Conservation (phyloP, 805 yeast species). For the Crinitomyces ghanaensis region DNA sequence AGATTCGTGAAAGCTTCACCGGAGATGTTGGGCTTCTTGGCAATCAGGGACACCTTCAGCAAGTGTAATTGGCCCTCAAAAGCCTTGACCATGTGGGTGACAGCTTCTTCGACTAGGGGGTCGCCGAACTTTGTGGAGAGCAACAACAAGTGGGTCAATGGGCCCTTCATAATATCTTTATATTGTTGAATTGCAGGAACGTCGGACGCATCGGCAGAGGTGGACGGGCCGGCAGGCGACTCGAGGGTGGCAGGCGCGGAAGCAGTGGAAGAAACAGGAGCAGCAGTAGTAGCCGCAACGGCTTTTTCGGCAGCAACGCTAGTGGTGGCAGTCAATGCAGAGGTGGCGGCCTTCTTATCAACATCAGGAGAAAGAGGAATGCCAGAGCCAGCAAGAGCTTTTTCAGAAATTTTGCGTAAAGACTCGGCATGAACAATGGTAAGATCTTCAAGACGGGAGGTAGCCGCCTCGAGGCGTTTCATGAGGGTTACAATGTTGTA, state of each 20-base stretch:
- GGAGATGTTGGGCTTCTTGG: conserved; percentile 53
- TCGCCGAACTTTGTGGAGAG: conserved; percentile 45
- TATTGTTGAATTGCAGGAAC: conserved; percentile 30
- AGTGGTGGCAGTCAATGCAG: conserved; percentile 9
- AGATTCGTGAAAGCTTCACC: conserved; percentile 44
- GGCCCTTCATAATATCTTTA: conserved; percentile 39
- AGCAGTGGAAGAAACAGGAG: conserved; percentile 9
- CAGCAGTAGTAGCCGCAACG: conserved; percentile 15
- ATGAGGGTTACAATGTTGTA: conserved; percentile 73
- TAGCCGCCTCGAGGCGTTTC: conserved; percentile 80
- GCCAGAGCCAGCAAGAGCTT: conserved; percentile 7
- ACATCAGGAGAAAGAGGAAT: conserved; percentile 5
- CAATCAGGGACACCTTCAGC: conserved; percentile 34
- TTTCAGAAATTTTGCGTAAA: conserved; percentile 17
- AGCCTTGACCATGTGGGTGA: conserved; percentile 29
- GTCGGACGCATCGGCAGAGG: conserved; percentile 11
- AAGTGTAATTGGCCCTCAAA: conserved; percentile 50
- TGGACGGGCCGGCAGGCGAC: conserved; percentile 10
- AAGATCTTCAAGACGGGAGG: conserved; percentile 83
- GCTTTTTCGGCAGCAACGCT: conserved; percentile 14
- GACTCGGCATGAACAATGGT: conserved; percentile 65
- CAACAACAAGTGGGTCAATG: conserved; percentile 49
- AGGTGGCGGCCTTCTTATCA: conserved; percentile 11
- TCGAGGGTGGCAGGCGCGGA: conserved; percentile 13
- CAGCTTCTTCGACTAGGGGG: conserved; percentile 43